Conservation (phyloP, 805 yeast species). For the Wickerhamomyces ciferrii region DNA sequence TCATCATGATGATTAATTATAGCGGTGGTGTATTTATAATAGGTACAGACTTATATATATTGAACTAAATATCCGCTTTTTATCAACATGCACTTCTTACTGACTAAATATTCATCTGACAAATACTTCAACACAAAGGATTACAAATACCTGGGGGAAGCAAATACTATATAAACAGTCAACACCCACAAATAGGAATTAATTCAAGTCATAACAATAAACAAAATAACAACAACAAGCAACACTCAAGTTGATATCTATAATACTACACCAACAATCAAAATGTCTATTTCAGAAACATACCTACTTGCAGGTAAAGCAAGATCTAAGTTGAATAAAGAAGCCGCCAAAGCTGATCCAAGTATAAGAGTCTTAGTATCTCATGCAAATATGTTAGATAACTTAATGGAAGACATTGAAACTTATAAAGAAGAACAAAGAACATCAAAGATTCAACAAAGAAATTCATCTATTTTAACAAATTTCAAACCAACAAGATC, state of each 20-base stretch:
- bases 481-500: constrained; percentile 6
- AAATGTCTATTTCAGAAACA: constrained; percentile 9
- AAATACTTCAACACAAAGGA: neutral
- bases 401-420: constrained; percentile 19
- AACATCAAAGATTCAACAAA: constrained; percentile 1
- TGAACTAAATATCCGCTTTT: neutral
- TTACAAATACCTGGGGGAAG: neutral
- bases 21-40: neutral
- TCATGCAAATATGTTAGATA: constrained; percentile 22
- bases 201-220: too few species aligned
- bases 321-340: constrained; percentile 19
- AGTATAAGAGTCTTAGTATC: constrained; percentile 18
- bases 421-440: constrained; percentile 5
- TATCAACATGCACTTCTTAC: too few species aligned
- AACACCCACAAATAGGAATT: neutral
- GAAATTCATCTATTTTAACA: constrained; percentile 1
- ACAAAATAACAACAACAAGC: neutral
- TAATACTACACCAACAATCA: neutral
- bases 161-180: neutral
- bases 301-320: constrained; percentile 19
- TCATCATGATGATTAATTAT: neutral
- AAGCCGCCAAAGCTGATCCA: constrained; percentile 20
- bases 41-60: neutral
- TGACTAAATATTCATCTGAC: neutral
- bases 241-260: neutral